Percentiles rank a stretch among this genome's conserved stretches.
Evolutionary conservation across 805 yeast species (phyloP).

Genomic region (Komagataella mondaviorum): DNA sequence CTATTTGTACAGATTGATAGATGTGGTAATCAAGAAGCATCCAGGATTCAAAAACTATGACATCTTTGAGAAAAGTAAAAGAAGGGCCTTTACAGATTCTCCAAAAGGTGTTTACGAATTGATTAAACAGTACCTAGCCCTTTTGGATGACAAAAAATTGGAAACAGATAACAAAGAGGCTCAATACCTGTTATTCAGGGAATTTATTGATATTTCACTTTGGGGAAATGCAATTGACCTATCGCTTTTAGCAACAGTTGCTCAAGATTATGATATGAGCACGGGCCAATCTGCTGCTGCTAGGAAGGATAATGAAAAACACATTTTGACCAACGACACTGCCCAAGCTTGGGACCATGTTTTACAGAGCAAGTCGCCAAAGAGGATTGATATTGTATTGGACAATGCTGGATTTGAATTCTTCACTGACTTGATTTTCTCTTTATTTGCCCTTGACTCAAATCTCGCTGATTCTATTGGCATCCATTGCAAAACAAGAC

Average conservation of each 20-base stretch:
- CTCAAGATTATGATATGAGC: slow-evolving; percentile 81
- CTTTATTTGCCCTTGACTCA: slow-evolving; percentile 57
- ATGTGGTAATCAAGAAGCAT: slow-evolving; percentile 25
- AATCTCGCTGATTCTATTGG: slow-evolving; percentile 50
- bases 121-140: slow-evolving; percentile 40
- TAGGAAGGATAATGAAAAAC: slow-evolving; percentile 67
- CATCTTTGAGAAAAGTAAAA: slow-evolving; percentile 57
- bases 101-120: slow-evolving; percentile 69
- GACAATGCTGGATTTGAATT: slow-evolving; percentile 96
- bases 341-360: slow-evolving; percentile 47
- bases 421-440: slow-evolving; percentile 66
- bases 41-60: slow-evolving; percentile 48
- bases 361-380: slow-evolving; percentile 14
- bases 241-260: slow-evolving; percentile 66
- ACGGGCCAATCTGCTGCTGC: slow-evolving; percentile 86
- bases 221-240: slow-evolving; percentile 99
- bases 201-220: slow-evolving; percentile 73
- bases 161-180: slow-evolving; percentile 22
- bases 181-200: slow-evolving; percentile 52
- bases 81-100: slow-evolving; percentile 63
- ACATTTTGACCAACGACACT: slow-evolving; percentile 70
- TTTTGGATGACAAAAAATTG: slow-evolving; percentile 7
- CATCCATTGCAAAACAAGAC: slow-evolving; percentile 80
- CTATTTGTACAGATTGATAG: slow-evolving; percentile 59
- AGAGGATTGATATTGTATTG: slow-evolving; percentile 67